Base-by-base conservation (phyloP, 352 stramenopile species). In the Phytophthora tentaculata region DNA sequence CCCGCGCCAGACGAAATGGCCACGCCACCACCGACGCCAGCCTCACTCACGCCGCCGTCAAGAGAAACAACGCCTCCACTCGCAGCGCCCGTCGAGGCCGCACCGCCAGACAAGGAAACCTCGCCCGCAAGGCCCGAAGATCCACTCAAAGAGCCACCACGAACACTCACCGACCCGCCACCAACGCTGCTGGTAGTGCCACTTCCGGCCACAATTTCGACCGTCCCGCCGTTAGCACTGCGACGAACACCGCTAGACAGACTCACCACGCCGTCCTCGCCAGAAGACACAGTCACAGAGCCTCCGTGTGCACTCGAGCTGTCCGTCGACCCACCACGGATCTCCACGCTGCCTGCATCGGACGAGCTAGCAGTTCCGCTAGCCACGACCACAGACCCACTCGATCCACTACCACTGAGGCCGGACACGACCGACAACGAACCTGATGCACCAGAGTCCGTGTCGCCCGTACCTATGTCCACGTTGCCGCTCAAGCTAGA, bases 81-180 rank as follows among this genome's bases (percentile, higher is more conserved):
- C 24, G 57, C 62, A 17, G 56, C n/a, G 8, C 64, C 64, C 9
- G 52, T 67, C 43, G 39, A 65, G 17, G 49, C 67, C 20, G 29
- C 49, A 64, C 67, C 67, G 28, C 60, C 67, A 26, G 67, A 57
- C 49, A 74, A 53, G 19, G 37, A 26, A 23, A 69, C 39, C 50
- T 35, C 56, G 16, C 67, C 67, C 7, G 44, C 65, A 26, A 54
- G 32, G 14, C 65, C 65, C 24, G 51, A 56, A 22, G 58, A 49
- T 17, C 53, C 32, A 64, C 35, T 59, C 37, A 69, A 24, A 32
- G 62, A 64, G 5, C 62, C 62, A 5, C 62, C 62, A 16, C 57
- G 47, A 52, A 65, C 35, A 41, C 49, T 53, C 22, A 65, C 57
- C 17, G 47, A 65, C 20, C 57, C 55, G 3, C 55, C 67, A 20